Evolutionary conservation across 495 filamentous ascomycete genomes (phyloP).

Genomic region (Penicillium lividum): DNA sequence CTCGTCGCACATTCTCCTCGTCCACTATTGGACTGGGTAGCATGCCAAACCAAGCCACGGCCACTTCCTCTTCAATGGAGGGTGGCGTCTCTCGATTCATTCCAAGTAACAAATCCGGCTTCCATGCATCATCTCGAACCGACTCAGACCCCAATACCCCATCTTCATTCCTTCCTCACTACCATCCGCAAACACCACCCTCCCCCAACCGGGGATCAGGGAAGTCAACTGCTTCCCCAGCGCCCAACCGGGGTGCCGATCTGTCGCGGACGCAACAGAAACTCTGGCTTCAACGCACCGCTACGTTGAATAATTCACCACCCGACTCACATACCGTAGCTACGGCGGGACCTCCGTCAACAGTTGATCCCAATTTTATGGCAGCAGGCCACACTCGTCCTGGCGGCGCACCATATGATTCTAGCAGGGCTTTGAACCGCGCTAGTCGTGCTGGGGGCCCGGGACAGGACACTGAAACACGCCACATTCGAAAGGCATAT

Average conservation of each 20-base stretch:
- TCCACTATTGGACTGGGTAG: conserved; percentile 28
- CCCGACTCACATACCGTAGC: conserved; percentile 43
- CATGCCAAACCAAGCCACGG: conserved; percentile 33
- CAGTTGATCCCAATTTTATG: conserved; percentile 38
- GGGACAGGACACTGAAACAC: conserved; percentile 41
- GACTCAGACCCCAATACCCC: conserved; percentile 53
- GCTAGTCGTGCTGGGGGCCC: conserved; percentile 27
- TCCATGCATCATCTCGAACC: conserved; percentile 37
- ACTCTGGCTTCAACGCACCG: conserved; percentile 51
- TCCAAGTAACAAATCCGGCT: conserved; percentile 34
- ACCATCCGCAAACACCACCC: conserved; percentile 48
- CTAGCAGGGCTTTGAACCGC: conserved; percentile 37
- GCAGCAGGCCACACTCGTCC: conserved; percentile 26
- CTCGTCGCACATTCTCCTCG: conserved; percentile 38
- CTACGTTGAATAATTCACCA: conserved; percentile 49
- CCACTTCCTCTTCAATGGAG: conserved; percentile 50
- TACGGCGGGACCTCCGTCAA: conserved; percentile 30
- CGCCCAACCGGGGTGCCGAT: conserved; percentile 38
- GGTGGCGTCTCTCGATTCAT: conserved; percentile 51
- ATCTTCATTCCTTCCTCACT: conserved; percentile 51
- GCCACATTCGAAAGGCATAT: conserved; percentile 47
- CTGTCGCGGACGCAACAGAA: conserved; percentile 51
- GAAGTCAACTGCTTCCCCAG: conserved; percentile 29
- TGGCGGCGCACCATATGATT: conserved; percentile 36
- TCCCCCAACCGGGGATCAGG: conserved; percentile 33